Conservation (phyloP, 495 filamentous ascomycete genomes). For the Hypoxylon rickii region DNA sequence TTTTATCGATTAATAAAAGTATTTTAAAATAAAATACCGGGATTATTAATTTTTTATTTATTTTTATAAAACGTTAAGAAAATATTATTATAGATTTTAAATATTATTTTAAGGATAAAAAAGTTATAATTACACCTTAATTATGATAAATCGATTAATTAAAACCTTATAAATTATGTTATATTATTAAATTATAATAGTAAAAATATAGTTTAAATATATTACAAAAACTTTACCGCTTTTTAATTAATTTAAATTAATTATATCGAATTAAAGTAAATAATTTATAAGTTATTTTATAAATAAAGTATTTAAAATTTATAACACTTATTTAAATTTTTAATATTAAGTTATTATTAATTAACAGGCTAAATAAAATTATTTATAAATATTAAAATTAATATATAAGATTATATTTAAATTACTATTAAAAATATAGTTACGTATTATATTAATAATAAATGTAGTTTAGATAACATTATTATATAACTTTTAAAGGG, state of each 20-base stretch:
- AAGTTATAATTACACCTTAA: neutral
- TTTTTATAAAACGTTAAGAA: neutral
- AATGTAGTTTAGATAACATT: no score
- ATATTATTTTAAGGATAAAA: neutral
- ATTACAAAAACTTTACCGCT: neutral
- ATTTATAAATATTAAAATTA: no score
- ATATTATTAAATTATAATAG: neutral
- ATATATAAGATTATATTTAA: no score
- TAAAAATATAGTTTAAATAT: neutral
- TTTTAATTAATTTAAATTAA: neutral
- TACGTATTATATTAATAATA: no score
- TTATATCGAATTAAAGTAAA: neutral
- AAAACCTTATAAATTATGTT: neutral
- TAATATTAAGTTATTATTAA: neutral
- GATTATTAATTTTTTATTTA: neutral
- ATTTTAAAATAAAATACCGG: neutral
- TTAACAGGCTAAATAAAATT: neutral
- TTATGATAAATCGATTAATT: neutral
- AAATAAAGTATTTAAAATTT: neutral
- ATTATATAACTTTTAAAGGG: no score
- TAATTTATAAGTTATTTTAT: neutral
- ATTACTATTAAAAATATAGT: no score
- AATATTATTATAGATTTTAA: neutral
- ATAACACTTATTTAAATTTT: neutral
- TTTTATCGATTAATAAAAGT: neutral